Conservation (phyloP, 208 protist genomes). For the Leishmania gerbilli region DNA sequence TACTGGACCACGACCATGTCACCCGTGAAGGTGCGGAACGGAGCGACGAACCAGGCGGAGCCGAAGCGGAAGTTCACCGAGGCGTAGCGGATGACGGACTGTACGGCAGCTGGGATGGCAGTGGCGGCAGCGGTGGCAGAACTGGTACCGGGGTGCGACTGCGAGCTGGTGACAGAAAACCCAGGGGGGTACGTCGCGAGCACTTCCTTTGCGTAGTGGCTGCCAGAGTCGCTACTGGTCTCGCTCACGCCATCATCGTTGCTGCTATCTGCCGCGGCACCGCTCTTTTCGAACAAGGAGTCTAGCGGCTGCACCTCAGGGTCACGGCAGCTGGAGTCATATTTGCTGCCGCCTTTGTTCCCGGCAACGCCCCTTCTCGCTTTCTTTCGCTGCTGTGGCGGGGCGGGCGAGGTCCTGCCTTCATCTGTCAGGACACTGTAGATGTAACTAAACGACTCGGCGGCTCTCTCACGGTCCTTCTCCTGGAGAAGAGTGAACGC, state of each 20-base stretch:
- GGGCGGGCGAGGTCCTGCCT: background rate
- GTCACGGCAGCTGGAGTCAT: conserved; percentile 9
- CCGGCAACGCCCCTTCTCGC: background rate
- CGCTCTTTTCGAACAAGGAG: background rate
- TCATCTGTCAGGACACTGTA: conserved; percentile 20
- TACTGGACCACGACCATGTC: conserved; percentile 90
- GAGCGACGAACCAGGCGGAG: conserved; percentile 85
- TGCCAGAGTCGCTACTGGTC: conserved; percentile 37
- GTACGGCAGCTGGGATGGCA: conserved; percentile 4
- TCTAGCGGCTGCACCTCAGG: conserved; percentile 3
- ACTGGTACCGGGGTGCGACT: conserved; percentile 1
- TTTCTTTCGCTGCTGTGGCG: conserved; percentile 5
- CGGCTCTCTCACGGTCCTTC: conserved; percentile 22
- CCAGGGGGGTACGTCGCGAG: background rate
- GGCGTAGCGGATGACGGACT: conserved; percentile 63
- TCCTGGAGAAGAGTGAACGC: conserved; percentile 31
- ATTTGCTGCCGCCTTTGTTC: conserved; percentile 5
- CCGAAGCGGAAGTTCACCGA: conserved; percentile 90
- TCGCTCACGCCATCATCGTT: conserved; percentile 59
- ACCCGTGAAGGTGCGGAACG: conserved; percentile 69
- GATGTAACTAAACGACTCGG: conserved; percentile 21
- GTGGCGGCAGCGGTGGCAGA: background rate
- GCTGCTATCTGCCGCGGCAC: conserved; percentile 14
- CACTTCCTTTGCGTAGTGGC: conserved; percentile 11
- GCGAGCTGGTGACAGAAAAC: conserved; percentile 24